Evolutionary conservation across 2,329 filamentous ascomycete genomes (phyloP).

Genomic region (Penicillium verrucosum): DNA sequence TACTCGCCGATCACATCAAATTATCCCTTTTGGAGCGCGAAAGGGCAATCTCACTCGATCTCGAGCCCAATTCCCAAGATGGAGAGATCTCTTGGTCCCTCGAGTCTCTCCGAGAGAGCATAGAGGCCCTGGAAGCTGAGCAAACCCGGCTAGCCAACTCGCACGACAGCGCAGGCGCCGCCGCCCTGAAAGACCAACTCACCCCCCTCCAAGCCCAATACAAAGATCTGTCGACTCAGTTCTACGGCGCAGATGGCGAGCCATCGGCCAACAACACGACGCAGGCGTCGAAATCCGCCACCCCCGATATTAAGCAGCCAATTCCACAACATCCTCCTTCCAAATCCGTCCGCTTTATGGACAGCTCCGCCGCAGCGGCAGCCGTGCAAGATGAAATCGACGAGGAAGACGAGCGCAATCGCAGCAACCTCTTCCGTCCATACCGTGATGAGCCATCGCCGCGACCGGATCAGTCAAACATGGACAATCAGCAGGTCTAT

Average conservation of each 20-base stretch:
- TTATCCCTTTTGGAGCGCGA: slow-evolving; percentile 89
- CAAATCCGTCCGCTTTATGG: slow-evolving; percentile 85
- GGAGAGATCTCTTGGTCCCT: slow-evolving; percentile 84
- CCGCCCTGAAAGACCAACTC: slow-evolving; percentile 63
- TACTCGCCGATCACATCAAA: slow-evolving; percentile 95
- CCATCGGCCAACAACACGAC: slow-evolving; percentile 61
- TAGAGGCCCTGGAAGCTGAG: slow-evolving; percentile 66
- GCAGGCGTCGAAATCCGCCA: slow-evolving; percentile 41
- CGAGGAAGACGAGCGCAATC: slow-evolving; percentile 52
- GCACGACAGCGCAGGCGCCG: slow-evolving; percentile 46
- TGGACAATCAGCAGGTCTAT: slow-evolving; percentile 84
- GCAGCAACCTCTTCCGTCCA: slow-evolving; percentile 59
- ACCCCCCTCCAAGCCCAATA: slow-evolving; percentile 69
- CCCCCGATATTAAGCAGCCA: slow-evolving; percentile 44
- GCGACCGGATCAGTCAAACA: slow-evolving; percentile 49
- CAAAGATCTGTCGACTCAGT: slow-evolving; percentile 73
- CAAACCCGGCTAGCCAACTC: slow-evolving; percentile 59
- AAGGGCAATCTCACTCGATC: slow-evolving; percentile 74
- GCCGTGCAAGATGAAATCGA: slow-evolving; percentile 34
- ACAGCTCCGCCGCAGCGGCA: slow-evolving; percentile 50
- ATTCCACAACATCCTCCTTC: slow-evolving; percentile 46
- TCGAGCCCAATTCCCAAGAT: slow-evolving; percentile 78
- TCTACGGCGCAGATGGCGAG: slow-evolving; percentile 61
- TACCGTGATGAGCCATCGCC: slow-evolving; percentile 57
- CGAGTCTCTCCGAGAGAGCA: slow-evolving; percentile 77